phyloP scores from a whole-genome alignment of 2,329 filamentous ascomycete species.

The Fusarium nygamai region DNA sequence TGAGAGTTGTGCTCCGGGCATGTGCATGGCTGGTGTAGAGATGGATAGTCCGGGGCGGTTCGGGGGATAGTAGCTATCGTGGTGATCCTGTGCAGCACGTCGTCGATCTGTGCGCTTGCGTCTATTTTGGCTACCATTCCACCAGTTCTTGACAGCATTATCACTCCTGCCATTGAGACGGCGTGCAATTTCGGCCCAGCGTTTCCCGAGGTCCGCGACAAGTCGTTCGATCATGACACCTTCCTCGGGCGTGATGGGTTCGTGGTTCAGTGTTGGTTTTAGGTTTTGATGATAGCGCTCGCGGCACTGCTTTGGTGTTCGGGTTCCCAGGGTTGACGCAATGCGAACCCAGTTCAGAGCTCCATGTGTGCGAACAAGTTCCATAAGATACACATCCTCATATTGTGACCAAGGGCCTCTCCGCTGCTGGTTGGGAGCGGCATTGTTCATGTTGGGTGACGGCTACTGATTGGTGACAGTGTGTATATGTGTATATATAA shows the following conservation, averaged over 20 bases:
- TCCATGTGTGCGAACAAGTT: constrained; percentile 76
- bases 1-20: constrained; percentile 23
- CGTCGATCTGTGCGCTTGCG: constrained; percentile 63
- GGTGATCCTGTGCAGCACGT: constrained; percentile 43
- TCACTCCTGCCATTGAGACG: constrained; percentile 86
- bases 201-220: constrained; percentile 81
- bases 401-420: constrained; percentile 85
- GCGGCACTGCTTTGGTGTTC: constrained; percentile 93
- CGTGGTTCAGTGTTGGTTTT: constrained; percentile 78
- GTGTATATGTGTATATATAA: not conserved
- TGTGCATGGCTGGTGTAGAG: constrained; percentile 29
- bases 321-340: constrained; percentile 76
- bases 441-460: constrained; percentile 24
- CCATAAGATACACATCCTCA: constrained; percentile 77
- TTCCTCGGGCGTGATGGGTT: constrained; percentile 77
- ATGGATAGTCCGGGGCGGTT: constrained; percentile 46
- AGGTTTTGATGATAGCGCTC: constrained; percentile 96
- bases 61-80: constrained; percentile 36
- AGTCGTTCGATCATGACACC: constrained; percentile 78
- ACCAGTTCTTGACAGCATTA: constrained; percentile 98
- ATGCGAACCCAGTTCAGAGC: constrained; percentile 92
- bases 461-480: not conserved
- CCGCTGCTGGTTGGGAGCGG: constrained; percentile 37
- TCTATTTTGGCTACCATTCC: constrained; percentile 92
- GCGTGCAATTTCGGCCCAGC: constrained; percentile 93